Percentiles rank a stretch among this genome's conserved stretches.
phyloP scores from a whole-genome alignment of 768 basidiomycete species.

The Mycena crocata region DNA sequence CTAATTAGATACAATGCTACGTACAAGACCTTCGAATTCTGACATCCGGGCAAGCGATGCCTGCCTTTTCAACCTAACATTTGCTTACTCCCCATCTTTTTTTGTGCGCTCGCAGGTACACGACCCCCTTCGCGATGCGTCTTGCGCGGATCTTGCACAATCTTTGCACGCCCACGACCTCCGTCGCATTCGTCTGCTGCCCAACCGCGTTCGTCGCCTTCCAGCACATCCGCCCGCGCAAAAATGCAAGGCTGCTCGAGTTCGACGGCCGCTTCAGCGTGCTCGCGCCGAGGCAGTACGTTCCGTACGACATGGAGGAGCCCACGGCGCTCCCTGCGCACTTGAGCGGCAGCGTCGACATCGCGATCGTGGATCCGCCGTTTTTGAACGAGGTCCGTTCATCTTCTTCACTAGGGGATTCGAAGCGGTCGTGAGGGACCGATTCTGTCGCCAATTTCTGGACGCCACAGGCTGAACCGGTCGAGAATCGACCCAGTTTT shows the following conservation, averaged over 20 bases:
- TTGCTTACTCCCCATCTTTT: constrained; percentile 17
- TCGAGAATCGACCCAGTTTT: too few relatives aligned
- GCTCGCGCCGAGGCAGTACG: constrained; percentile 51
- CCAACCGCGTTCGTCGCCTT: constrained; percentile 62
- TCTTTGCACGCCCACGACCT: constrained; percentile 46
- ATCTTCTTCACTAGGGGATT: neutral
- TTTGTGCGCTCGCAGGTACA: constrained; percentile 49
- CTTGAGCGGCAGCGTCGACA: constrained; percentile 48
- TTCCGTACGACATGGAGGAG: constrained; percentile 59
- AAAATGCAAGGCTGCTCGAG: constrained; percentile 52
- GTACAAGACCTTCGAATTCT: neutral
- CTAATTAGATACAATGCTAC: constrained; percentile 5
- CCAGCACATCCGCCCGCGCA: constrained; percentile 50
- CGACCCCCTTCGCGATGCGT: constrained; percentile 52
- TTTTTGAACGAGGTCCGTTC: constrained; percentile 57
- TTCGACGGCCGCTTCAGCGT: constrained; percentile 56
- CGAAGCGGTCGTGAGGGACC: too few relatives aligned
- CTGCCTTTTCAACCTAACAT: neutral
- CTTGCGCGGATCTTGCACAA: constrained; percentile 48
- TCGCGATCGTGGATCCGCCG: constrained; percentile 58
- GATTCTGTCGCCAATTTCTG: too few relatives aligned
- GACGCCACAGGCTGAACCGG: too few relatives aligned
- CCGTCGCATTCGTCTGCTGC: constrained; percentile 58
- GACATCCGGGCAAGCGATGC: constrained; percentile 16
- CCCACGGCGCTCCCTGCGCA: constrained; percentile 51